These are phyloP conservation scores for Fusarium camptoceras DNA, from an alignment of 2,329 filamentous ascomycete species.

Conservation along the genomic window DNA sequence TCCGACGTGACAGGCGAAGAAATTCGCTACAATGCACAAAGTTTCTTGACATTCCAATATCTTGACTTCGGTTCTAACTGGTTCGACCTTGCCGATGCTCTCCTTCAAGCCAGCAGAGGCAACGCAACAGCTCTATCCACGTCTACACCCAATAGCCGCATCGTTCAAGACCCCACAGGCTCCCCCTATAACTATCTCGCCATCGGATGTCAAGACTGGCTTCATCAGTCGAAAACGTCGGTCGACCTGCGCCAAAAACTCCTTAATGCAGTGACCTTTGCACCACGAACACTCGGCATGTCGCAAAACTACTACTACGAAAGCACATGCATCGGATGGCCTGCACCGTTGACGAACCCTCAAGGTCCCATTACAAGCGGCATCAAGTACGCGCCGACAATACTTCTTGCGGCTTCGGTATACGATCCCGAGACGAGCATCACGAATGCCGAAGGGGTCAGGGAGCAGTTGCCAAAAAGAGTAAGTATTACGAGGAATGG, in stretches of 20 bases:
- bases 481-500: constrained; percentile 44
- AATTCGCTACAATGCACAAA: constrained; percentile 33
- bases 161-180: constrained; percentile 1
- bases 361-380: constrained; percentile 18
- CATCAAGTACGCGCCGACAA: constrained; percentile 18
- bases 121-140: constrained; percentile 40
- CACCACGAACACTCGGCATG: constrained; percentile 35
- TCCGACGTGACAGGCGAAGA: constrained; percentile 41
- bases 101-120: constrained; percentile 31
- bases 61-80: constrained; percentile 24
- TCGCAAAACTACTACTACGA: constrained; percentile 31
- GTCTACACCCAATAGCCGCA: not conserved
- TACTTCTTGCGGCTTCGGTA: constrained; percentile 34
- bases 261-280: constrained; percentile 13
- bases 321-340: constrained; percentile 40
- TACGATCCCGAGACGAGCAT: constrained; percentile 40
- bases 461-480: constrained; percentile 33
- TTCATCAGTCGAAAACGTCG: constrained; percentile 21
- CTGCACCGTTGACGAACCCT: constrained; percentile 28
- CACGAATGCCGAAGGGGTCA: constrained; percentile 36
- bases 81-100: constrained; percentile 21
- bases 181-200: constrained; percentile 37
- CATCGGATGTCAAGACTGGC: constrained; percentile 43
- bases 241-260: constrained; percentile 31
- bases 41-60: constrained; percentile 25